Evolutionary conservation across 2,329 filamentous ascomycete species (phyloP).

Genomic region (Aspergillus sp.): DNA sequence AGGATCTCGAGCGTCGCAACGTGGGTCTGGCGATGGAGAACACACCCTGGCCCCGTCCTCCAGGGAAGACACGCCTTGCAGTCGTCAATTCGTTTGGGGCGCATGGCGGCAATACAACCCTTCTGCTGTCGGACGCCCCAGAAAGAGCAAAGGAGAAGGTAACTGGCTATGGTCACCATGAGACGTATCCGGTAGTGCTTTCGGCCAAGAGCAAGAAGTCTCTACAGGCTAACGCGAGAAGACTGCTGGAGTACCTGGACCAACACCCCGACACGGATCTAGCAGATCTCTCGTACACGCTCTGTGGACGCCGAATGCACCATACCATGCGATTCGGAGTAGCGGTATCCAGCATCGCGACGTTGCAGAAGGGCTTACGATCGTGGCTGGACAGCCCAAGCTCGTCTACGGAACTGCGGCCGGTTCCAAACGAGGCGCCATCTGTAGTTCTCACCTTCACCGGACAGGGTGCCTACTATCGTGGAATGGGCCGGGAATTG

Average conservation of each 20-base stretch:
- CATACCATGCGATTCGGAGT: constrained; percentile 14
- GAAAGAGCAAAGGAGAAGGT: constrained; percentile 46
- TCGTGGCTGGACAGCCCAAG: too few relatives aligned
- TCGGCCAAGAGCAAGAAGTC: constrained; percentile 52
- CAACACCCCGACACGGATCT: constrained; percentile 42
- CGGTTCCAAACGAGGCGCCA: constrained; percentile 33
- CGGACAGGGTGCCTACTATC: constrained; percentile 12
- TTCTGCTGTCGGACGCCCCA: constrained; percentile 60
- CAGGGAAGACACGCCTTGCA: constrained; percentile 27
- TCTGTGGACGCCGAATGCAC: constrained; percentile 56
- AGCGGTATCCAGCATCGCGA: not conserved
- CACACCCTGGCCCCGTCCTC: constrained; percentile 22
- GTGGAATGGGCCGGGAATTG: constrained; percentile 21
- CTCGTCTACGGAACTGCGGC: constrained; percentile 51
- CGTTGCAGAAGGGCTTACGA: constrained; percentile 23
- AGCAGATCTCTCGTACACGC: constrained; percentile 62
- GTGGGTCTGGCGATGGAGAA: constrained; percentile 46
- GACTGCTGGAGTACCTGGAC: constrained; percentile 45
- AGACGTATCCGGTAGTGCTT: constrained; percentile 56
- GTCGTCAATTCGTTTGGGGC: constrained; percentile 68
- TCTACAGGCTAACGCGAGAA: constrained; percentile 54
- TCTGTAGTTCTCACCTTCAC: constrained; percentile 12
- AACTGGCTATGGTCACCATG: constrained; percentile 44
- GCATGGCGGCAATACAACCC: constrained; percentile 66
- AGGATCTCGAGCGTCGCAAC: constrained; percentile 27